Evolutionary conservation across 495 filamentous ascomycete genomes (phyloP), one percentile per base, ranked within the genome.

Genomic region (Podospora conica): DNA sequence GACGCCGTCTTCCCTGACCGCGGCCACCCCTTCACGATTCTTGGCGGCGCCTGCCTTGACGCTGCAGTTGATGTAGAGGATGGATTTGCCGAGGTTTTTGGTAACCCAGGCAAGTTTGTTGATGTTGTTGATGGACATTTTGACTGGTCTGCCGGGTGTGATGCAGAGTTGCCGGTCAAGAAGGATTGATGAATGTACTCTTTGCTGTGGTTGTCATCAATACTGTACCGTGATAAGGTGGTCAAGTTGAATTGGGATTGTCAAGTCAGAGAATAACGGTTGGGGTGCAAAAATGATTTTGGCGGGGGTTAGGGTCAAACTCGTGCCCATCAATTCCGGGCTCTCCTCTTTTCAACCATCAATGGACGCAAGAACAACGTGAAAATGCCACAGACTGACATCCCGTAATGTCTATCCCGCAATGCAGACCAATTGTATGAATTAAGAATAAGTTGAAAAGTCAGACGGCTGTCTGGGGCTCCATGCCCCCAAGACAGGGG

Each of bases 31-130:
- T 66, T 88, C 83, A 6, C 86, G 82, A 55, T 79, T 76, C n/a
- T 83, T 83, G 63, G 81, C 86, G 8, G 82, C 83, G n/a, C 86
- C 85, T 12, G 88, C 85, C 57, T 88, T 89, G 61, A 90, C 85
- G 67, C 84, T 83, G 75, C 87, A 90, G 27, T 80, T 78, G 59
- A 85, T 67, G 64, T 80, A 78, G 22, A 85, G 69, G 3, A 73
- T 75, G n/a, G 76, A 77, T 24, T 72, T 65, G 15, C 75, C 69
- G 1, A 79, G 77, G 18, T 79, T 81, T 27, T 75, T 75, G 20
- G 72, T 70, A 15, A 55, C 68, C 66, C 74, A 68, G 18, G 77
- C 25, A 69, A 71, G 53, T 60, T 53, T n/a, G 7, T 57, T 5
- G 61, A 33, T 8, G 60, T 56, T 53, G 54, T 63, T 65, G 48